Evolutionary conservation across 192 early-diverging fungal genomes (phyloP), one percentile per base, ranked within the genome.

Genomic region (Geosiphon pyriformis): DNA sequence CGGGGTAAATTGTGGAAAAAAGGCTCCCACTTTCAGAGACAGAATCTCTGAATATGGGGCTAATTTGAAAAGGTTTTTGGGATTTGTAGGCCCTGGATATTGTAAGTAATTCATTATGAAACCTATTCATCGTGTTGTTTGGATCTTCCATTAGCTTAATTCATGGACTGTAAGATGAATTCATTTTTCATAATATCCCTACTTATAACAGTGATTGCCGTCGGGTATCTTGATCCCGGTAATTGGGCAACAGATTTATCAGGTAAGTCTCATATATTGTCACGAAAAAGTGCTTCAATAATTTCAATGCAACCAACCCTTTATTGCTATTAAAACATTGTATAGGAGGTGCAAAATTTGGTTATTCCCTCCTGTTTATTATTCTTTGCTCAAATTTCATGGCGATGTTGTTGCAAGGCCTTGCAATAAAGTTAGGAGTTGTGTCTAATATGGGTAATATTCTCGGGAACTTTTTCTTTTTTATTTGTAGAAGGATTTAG

Each of bases 171-270:
- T n/a, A n/a, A n/a, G n/a, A n/a, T n/a, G n/a, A n/a, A 15, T 10
- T 51, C 53, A 2, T 37, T 50, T 22, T 32, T 35, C 29, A 31
- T 33, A 2, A 2, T 29, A 48, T 12, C 29, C 50, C n/a, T 31
- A 27, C n/a, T n/a, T n/a, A n/a, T n/a, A n/a, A n/a, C 58, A 79
- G 78, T 79, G 20, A 68, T 81, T n/a, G 77, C 76, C n/a, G 83
- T 88, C 7, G 86, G 86, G 22, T 89, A 85, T 76, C 70, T 87
- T 70, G 91, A 93, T 78, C 91, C 91, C 34, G 91, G 91, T 46
- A 92, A 92, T 77, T 92, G 90, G 90, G 90, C 90, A 1, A 90
- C 88, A 4, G 89, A 91, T 73, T 77, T 90, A 17, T 76, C 83
- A 32, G 82, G 76, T 74, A 42, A 79, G 47, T 15, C 25, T 6